Percentiles rank a stretch among this genome's conserved stretches.
phyloP scores from a whole-genome alignment of 768 basidiomycete genomes.

The Epithele typhae region DNA sequence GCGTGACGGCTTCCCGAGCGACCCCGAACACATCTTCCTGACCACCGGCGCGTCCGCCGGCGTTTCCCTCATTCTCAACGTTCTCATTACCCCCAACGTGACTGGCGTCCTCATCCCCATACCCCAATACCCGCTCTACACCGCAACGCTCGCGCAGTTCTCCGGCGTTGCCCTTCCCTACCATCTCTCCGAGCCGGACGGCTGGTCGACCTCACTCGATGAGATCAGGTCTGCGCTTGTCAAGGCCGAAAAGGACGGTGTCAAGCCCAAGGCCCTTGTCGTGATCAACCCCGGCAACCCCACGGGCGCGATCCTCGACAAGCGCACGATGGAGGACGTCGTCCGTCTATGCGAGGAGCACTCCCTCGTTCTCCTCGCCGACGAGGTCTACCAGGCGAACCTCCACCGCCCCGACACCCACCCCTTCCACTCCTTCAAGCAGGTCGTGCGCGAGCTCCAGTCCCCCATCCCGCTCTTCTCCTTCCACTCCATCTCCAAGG shows the following conservation, averaged over 20 bases:
- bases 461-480: constrained; percentile 84
- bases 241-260: constrained; percentile 57
- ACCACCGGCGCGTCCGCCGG: constrained; percentile 94
- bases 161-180: constrained; percentile 83
- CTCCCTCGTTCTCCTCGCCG: constrained; percentile 85
- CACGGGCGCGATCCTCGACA: constrained; percentile 80
- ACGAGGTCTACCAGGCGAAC: constrained; percentile 98
- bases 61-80: constrained; percentile 80
- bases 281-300: constrained; percentile 99
- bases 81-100: constrained; percentile 64
- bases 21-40: constrained; percentile 87
- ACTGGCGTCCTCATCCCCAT: constrained; percentile 92
- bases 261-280: constrained; percentile 77
- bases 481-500: constrained; percentile 98
- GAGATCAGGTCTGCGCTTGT: constrained; percentile 66
- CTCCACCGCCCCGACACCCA: constrained; percentile 64
- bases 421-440: constrained; percentile 93
- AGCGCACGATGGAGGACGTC: constrained; percentile 65
- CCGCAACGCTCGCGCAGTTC: constrained; percentile 86
- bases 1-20: constrained; percentile 83
- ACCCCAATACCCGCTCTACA: constrained; percentile 97
- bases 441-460: constrained; percentile 61
- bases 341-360: constrained; percentile 84
- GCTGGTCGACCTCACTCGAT: constrained; percentile 75
- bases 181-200: constrained; percentile 76